These are phyloP conservation scores for Emmonsiellopsis sp. DNA, from an alignment of 2,329 filamentous ascomycete genomes.

Conservation along the genomic window DNA sequence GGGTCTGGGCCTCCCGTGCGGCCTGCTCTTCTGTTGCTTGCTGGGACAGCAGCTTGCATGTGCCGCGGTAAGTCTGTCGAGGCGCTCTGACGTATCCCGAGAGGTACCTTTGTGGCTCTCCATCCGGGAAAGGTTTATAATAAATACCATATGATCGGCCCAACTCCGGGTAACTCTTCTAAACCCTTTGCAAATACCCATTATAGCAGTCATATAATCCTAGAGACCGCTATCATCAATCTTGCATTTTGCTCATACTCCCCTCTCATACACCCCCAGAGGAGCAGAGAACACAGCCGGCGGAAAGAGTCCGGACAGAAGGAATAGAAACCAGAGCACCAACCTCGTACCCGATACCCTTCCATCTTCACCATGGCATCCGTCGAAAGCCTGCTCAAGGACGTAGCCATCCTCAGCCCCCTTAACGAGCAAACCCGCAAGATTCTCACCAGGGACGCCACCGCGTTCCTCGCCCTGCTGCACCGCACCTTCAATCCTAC, in stretches of 20 bases:
- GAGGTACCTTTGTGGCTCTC: background rate
- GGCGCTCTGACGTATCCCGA: constrained; percentile 2
- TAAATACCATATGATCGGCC: constrained; percentile 3
- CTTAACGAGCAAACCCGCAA: constrained; percentile 73
- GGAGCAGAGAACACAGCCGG: too few relatives aligned
- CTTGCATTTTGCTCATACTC: too few relatives aligned
- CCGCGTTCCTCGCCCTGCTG: constrained; percentile 85
- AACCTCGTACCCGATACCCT: too few relatives aligned
- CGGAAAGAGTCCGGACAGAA: too few relatives aligned
- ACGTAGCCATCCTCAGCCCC: constrained; percentile 75
- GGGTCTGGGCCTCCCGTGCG: background rate
- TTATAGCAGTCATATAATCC: background rate
- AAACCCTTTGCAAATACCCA: background rate
- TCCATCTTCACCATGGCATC: constrained; percentile 49
- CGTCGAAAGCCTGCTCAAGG: constrained; percentile 70
- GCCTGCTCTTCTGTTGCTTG: background rate
- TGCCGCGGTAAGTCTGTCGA: background rate
- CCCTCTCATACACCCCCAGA: too few relatives aligned
- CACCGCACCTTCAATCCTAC: constrained; percentile 90
- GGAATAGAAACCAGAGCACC: too few relatives aligned
- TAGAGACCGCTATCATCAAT: too few relatives aligned
- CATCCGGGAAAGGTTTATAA: background rate
- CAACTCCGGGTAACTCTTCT: background rate
- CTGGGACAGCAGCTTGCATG: background rate
- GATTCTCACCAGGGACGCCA: constrained; percentile 83